Evolutionary conservation across 148 eudicot species (phyloP), one percentile per base, ranked within the genome.

Genomic region (Camellia granthamiana): DNA sequence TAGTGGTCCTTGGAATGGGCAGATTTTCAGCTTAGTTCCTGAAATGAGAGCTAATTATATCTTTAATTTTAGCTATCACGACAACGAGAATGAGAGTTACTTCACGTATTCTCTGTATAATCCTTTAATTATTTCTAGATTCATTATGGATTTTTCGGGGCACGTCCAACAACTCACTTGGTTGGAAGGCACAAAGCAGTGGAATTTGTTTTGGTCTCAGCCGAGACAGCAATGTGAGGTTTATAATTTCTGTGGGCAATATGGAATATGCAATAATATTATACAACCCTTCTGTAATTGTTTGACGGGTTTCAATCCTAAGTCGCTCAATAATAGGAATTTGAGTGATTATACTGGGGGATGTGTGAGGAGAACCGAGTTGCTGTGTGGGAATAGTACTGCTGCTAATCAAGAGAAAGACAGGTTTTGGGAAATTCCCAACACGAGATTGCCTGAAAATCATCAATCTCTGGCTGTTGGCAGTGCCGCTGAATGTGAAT

Each of bases 191-290:
- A 49, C 75, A 5, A 75, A 81, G 38, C 19, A 77, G 52, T 90
- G 93, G 93, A 89, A 83, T 64, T 66, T 90, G 82, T 86, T 89
- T 68, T 87, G 93, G 90, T 81, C 93, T 14, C 87, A 90, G 70
- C 91, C 93, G 0, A 89, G 83, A 71, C 82, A 83, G 70, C 93
- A 87, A 49, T 90, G 93, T 51, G 84, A 89, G 47, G 91, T 90
- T 70, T 84, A 87, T 77, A 88, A 85, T 23, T 86, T 64, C 74
- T 90, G 93, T 81, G 93, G 93, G 64, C 81, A 77, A 6, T 90
- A 81, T 87, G 89, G 91, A 55, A 74, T 72, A 13, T 90, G 93
- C 63, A 79, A 69, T 19, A 77, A 87, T 73, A 81, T 72, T 30
- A 72, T 78, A 0, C 42, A 76, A 80, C 88, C 90, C 8, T 87